Conservation (phyloP, 768 basidiomycete species). For the Sarcomyxa edulis region DNA sequence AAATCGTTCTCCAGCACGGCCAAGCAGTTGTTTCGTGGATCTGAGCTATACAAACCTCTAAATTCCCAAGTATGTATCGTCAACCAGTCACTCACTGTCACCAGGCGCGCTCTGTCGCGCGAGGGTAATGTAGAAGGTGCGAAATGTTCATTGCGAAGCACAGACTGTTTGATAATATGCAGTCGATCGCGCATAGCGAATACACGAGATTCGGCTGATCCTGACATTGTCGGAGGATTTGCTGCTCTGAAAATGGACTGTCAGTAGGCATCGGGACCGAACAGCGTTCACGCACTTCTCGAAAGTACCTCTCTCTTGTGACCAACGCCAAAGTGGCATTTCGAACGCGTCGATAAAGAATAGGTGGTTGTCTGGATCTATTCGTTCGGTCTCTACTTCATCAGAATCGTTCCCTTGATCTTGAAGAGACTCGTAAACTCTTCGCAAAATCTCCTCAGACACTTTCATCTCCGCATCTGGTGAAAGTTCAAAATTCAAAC, state of each 20-base stretch:
- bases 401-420: constrained; percentile 48
- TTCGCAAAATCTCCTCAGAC: constrained; percentile 54
- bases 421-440: constrained; percentile 74
- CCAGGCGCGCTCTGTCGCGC: constrained; percentile 77
- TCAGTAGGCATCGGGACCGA: constrained; percentile 3
- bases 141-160: constrained; percentile 95
- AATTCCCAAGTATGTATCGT: neutral
- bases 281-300: constrained; percentile 55
- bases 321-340: constrained; percentile 95
- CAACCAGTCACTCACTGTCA: constrained; percentile 57
- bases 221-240: constrained; percentile 63
- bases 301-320: constrained; percentile 79
- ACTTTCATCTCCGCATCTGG: constrained; percentile 83
- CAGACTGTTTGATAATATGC: constrained; percentile 88
- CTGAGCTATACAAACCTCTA: constrained; percentile 51
- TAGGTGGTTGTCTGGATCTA: constrained; percentile 80
- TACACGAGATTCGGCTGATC: constrained; percentile 79
- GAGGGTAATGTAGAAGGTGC: constrained; percentile 92
- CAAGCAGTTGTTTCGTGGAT: constrained; percentile 94
- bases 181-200: constrained; percentile 78
- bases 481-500: neutral
- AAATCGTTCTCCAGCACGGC: constrained; percentile 85
- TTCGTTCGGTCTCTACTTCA: constrained; percentile 47
- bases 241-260: constrained; percentile 35
- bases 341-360: constrained; percentile 87